Base-by-base conservation (phyloP, 148 eudicot species). In the Tetragonia tetragonoides region DNA sequence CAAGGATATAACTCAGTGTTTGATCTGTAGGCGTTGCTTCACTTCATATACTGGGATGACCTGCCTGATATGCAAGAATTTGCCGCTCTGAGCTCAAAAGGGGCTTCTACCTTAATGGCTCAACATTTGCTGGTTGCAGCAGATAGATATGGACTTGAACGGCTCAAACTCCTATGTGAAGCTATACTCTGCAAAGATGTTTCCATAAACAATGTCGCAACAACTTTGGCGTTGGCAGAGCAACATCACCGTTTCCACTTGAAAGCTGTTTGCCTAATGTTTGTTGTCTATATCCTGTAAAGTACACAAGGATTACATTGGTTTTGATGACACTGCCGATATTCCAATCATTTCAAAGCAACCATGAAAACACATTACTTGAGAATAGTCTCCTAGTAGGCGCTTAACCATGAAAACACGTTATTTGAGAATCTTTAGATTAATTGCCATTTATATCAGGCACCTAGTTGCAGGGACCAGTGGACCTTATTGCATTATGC, bases 111-210 rank as follows among this genome's bases (percentile, higher is more conserved):
- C n/a, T 74, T 87, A 78, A 88, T 92, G 89, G 86, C 86, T 76
- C 97, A 92, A 78, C 97, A 92, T 87, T 82, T 92, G 76, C 90
- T 92, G 79, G 93, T 88, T 61, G 92, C 92, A 68, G 90, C 97
- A 41, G 97, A 92, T 77, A 85, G 87, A 14, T 92, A 88, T 76
- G 92, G 97, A 69, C 76, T 92, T 9, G 92, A 90, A 78, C 85
- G 97, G 84, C 85, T 92, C 68, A 84, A 87, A 71, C 75, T 86
- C 81, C 75, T 90, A 9, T 92, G 93, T 74, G 93, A 92, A 83
- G 85, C 89, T 60, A 86, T 78, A 39, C 92, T 92, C 56, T 88
- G 88, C 77, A 89, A 90, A 38, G 87, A 88, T 79, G 87, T 92
- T 73, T 89, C 92, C 66, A 88, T 92, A 57, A 87, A 90, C 81